Evolutionary conservation across 371 early-diverging fungal species (phyloP).

Genomic region (Mucor racemosus): DNA sequence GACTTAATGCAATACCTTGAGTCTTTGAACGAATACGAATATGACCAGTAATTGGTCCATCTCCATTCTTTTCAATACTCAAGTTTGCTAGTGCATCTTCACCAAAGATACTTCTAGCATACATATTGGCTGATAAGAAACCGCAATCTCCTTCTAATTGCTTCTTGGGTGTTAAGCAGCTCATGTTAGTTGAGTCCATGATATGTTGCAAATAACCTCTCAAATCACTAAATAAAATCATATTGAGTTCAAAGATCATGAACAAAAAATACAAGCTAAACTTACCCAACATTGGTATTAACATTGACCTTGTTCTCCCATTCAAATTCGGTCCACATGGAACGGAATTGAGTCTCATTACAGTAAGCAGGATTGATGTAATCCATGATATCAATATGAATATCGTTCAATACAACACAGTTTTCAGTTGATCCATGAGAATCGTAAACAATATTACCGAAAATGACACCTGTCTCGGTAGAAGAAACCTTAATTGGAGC

Average conservation of each 20-base stretch:
- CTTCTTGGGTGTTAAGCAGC: constrained; percentile 90
- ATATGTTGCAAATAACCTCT: constrained; percentile 87
- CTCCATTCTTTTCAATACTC: constrained; percentile 83
- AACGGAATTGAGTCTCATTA: constrained; percentile 91
- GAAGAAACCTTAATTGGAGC: constrained; percentile 98
- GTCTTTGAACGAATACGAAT: constrained; percentile 97
- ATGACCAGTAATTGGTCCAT: constrained; percentile 88
- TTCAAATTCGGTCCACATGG: constrained; percentile 98
- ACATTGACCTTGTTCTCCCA: constrained; percentile 99
- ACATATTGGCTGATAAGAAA: constrained; percentile 95
- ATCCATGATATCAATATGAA: constrained; percentile 98
- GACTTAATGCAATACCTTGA: constrained; percentile 94
- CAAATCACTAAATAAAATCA: constrained; percentile 64
- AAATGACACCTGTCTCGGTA: constrained; percentile 97
- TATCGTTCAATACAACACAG: constrained; percentile 93
- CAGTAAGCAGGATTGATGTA: constrained; percentile 95
- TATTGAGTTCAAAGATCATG: not conserved
- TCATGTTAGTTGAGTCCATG: constrained; percentile 94
- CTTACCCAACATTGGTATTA: constrained; percentile 85
- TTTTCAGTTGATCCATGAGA: constrained; percentile 82
- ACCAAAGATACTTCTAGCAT: constrained; percentile 94
- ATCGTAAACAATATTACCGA: constrained; percentile 97
- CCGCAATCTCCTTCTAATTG: constrained; percentile 95
- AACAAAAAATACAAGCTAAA: constrained; percentile 4
- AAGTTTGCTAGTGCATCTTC: constrained; percentile 97